These are phyloP conservation scores for Coemansia sp. DNA, from an alignment of 192 early-diverging fungal genomes.

Conservation along the genomic window DNA sequence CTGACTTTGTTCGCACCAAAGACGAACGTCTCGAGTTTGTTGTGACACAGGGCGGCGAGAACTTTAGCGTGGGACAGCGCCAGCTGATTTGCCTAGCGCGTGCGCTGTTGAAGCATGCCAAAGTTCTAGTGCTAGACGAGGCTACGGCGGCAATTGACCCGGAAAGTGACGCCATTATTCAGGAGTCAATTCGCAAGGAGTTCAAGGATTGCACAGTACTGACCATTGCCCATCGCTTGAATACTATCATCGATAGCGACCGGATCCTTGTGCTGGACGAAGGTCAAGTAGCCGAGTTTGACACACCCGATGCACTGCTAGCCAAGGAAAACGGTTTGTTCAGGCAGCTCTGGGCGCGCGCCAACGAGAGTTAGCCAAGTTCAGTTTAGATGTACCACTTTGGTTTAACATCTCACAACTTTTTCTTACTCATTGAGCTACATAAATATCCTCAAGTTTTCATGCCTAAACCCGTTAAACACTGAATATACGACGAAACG, in stretches of 20 bases:
- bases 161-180: slow-evolving; percentile 67
- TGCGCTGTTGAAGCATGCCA: slow-evolving; percentile 74
- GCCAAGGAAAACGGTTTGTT: slow-evolving; percentile 21
- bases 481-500: not conserved
- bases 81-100: slow-evolving; percentile 72
- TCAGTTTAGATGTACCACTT: not conserved
- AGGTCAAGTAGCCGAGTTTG: slow-evolving; percentile 71
- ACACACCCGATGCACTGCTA: slow-evolving; percentile 63
- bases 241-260: slow-evolving; percentile 76
- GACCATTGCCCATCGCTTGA: slow-evolving; percentile 82
- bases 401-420: not conserved
- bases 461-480: not conserved
- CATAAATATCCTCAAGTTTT: not conserved
- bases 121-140: slow-evolving; percentile 78
- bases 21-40: slow-evolving; percentile 64
- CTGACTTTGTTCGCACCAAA: slow-evolving; percentile 61
- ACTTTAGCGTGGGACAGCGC: slow-evolving; percentile 80
- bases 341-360: not conserved
- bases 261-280: slow-evolving; percentile 75
- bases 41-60: slow-evolving; percentile 61
- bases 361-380: not conserved
- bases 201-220: slow-evolving; percentile 74
- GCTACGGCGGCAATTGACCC: slow-evolving; percentile 74
- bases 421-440: not conserved
- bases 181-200: slow-evolving; percentile 70